A percentile compares a stretch with the other conserved stretches of the same genome.
Conservation (phyloP, 306 rosid species). For the Calophaca sinica region DNA sequence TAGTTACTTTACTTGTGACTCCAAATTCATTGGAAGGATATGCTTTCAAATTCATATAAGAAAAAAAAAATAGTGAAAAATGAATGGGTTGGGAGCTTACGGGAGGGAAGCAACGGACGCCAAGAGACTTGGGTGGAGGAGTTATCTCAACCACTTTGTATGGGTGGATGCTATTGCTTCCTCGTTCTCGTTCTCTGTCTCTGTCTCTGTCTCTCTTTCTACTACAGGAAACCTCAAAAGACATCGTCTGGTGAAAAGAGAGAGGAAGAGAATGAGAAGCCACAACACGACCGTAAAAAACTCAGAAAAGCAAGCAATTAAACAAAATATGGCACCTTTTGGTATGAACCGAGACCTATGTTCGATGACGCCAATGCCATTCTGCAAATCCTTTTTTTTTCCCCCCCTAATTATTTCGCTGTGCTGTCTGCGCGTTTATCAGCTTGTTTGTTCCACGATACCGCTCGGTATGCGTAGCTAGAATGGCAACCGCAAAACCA, state of each 20-base stretch:
- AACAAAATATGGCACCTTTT: constrained; percentile 35
- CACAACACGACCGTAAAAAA: too few relatives aligned
- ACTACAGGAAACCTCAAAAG: constrained; percentile 67
- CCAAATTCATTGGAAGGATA: too few relatives aligned
- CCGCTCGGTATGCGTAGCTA: not conserved
- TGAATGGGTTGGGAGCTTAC: constrained; percentile 52
- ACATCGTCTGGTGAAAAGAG: constrained; percentile 6
- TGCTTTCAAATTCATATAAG: not conserved
- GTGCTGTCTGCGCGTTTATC: too few relatives aligned
- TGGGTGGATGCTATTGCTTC: constrained; percentile 50
- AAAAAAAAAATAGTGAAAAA: not conserved
- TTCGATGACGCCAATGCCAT: constrained; percentile 67
- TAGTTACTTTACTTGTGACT: too few relatives aligned
- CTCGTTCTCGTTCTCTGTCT: constrained; percentile 51
- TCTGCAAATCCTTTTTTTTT: constrained; percentile 1
- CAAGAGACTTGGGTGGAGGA: constrained; percentile 94
- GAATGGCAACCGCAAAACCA: not conserved
- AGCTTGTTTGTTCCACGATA: not conserved
- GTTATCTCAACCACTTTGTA: constrained; percentile 92
- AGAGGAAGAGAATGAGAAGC: too few relatives aligned
- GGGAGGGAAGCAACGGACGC: constrained; percentile 88
- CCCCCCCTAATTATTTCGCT: too few relatives aligned
- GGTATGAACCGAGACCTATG: constrained; percentile 43
- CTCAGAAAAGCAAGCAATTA: too few relatives aligned
- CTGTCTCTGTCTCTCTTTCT: constrained; percentile 67